phyloP scores from a whole-genome alignment of 257 asterid species.

The Lithospermum erythrorhizon region DNA sequence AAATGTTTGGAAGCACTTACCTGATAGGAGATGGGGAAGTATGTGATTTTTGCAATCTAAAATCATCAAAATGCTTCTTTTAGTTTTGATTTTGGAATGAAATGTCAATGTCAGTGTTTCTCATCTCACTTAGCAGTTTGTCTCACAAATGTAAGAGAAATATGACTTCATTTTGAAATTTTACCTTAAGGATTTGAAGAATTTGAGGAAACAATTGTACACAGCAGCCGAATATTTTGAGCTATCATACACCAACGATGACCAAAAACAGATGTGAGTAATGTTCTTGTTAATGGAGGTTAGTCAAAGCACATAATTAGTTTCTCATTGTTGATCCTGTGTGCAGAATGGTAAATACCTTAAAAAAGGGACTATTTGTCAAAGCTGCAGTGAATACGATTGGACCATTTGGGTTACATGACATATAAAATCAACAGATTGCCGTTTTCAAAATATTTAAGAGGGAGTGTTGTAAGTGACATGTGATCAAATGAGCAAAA shows the following conservation, averaged over 20 bases:
- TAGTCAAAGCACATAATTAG: conserved; percentile 7
- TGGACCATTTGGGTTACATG: conserved; percentile 93
- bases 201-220: conserved; percentile 81
- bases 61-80: not conserved
- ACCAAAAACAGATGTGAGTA: conserved; percentile 74
- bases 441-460: no score
- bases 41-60: not conserved
- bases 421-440: conserved; percentile 54
- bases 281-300: conserved; percentile 10
- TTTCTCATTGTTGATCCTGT: conserved; percentile 7
- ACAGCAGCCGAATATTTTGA: conserved; percentile 98
- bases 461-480: no score
- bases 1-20: no score
- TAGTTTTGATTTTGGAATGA: not conserved
- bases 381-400: conserved; percentile 89
- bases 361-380: conserved; percentile 88
- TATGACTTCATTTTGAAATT: not conserved
- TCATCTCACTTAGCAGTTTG: not conserved
- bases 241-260: conserved; percentile 64
- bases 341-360: conserved; percentile 68
- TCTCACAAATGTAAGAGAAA: not conserved
- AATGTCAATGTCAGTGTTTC: not conserved
- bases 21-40: no score
- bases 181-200: conserved; percentile 67
- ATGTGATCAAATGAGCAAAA: no score